Percentiles rank a stretch among this genome's conserved stretches.
These are phyloP conservation scores for Linnemannia exigua DNA, from an alignment of 192 early-diverging fungal genomes.

Conservation along the genomic window DNA sequence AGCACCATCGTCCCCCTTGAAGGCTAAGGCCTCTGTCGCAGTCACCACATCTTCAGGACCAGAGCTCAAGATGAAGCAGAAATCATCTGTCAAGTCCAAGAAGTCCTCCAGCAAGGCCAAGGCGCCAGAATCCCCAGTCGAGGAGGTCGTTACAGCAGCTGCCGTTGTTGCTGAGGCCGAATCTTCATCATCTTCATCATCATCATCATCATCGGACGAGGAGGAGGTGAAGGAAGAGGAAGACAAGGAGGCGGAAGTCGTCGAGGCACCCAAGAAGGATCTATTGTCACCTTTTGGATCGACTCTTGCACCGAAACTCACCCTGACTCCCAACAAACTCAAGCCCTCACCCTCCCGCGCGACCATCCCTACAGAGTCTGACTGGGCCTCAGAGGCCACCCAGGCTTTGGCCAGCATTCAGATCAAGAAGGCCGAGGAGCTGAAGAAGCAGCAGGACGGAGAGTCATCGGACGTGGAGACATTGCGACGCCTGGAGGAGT, in stretches of 20 bases:
- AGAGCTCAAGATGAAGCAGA: background rate
- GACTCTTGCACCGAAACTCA: constrained; percentile 44
- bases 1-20: constrained; percentile 45
- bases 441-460: constrained; percentile 26
- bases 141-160: background rate
- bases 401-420: constrained; percentile 42
- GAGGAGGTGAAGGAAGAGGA: constrained; percentile 10
- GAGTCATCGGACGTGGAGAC: constrained; percentile 31
- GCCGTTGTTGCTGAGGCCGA: background rate
- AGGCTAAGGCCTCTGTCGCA: constrained; percentile 37
- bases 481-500: constrained; percentile 27
- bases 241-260: background rate
- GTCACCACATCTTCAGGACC: constrained; percentile 5
- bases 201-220: background rate
- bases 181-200: constrained; percentile 5
- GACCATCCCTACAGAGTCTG: constrained; percentile 18
- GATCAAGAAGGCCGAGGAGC: constrained; percentile 35
- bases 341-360: background rate
- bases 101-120: constrained; percentile 7
- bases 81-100: background rate
- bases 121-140: background rate
- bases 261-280: background rate
- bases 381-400: constrained; percentile 51
- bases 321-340: constrained; percentile 36
- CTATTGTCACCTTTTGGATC: constrained; percentile 35